These are phyloP conservation scores for Lablab purpureus DNA, from an alignment of 306 rosid genomes.

Conservation along the genomic window DNA sequence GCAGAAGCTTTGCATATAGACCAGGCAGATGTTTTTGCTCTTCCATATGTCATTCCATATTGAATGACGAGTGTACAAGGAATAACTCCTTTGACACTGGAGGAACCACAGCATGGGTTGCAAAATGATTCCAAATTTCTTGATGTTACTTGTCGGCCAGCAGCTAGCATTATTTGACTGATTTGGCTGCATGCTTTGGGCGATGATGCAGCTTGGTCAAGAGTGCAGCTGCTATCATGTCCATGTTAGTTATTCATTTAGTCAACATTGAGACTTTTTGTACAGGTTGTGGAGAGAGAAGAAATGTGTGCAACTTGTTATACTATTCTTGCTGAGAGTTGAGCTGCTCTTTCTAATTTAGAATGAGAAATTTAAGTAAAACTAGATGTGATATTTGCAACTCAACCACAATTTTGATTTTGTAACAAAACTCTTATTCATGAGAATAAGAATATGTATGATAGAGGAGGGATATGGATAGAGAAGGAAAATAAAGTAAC, in stretches of 20 bases:
- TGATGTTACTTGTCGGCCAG: conserved; percentile 47
- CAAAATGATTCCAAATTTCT: conserved; percentile 44
- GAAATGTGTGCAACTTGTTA: conserved; percentile 59
- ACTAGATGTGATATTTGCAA: conserved; percentile 77
- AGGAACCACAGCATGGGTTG: conserved; percentile 47
- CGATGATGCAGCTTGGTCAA: conserved; percentile 36
- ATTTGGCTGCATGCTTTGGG: conserved; percentile 41
- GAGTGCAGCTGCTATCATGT: conserved; percentile 44
- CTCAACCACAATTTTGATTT: conserved; percentile 92
- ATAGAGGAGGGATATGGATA: conserved; percentile 41
- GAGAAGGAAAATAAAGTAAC: conserved; percentile 50
- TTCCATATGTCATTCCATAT: conserved; percentile 93
- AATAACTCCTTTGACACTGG: conserved; percentile 43
- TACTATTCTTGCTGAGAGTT: conserved; percentile 58
- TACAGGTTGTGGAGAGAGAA: conserved; percentile 52
- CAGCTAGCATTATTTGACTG: conserved; percentile 46
- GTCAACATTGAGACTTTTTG: conserved; percentile 44
- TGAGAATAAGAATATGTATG: conserved; percentile 62
- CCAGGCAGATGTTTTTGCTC: conserved; percentile 68
- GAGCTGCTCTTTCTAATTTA: conserved; percentile 65
- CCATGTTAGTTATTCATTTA: conserved; percentile 54
- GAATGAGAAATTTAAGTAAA: conserved; percentile 61
- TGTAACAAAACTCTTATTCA: conserved; percentile 79
- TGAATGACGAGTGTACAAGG: conserved; percentile 53
- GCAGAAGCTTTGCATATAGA: conserved; percentile 81